Evolutionary conservation across 306 rosid species (phyloP).

Genomic region (Rosa chinensis): DNA sequence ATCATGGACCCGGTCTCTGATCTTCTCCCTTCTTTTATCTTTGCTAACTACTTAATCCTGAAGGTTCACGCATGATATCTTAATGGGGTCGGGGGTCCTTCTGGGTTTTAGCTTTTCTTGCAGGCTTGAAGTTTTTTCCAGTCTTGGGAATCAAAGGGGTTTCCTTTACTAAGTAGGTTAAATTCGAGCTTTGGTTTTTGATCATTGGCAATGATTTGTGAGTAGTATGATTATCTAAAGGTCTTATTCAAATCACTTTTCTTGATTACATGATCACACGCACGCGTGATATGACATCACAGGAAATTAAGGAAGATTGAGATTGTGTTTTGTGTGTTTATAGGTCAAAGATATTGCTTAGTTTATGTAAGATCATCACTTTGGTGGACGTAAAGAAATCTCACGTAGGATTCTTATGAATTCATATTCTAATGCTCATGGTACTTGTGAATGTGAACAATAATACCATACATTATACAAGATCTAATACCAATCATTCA

Average conservation of each 20-base stretch:
- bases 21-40: not conserved
- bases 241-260: slow-evolving; percentile 10
- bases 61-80: slow-evolving; percentile 39
- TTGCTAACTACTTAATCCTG: slow-evolving; percentile 11
- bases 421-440: not conserved
- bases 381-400: slow-evolving; percentile 3
- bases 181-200: not conserved
- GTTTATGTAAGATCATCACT: not conserved
- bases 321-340: not conserved
- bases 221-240: not conserved
- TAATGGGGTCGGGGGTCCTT: slow-evolving; percentile 32
- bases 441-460: not conserved
- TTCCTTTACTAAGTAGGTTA: not conserved
- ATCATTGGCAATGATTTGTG: slow-evolving; percentile 2
- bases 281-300: slow-evolving; percentile 18
- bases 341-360: not conserved
- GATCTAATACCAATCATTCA: not conserved
- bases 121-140: slow-evolving; percentile 1
- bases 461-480: not conserved
- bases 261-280: not conserved
- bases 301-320: not conserved
- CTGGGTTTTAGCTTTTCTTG: not conserved
- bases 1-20: slow-evolving; percentile 8
- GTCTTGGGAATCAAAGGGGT: not conserved
- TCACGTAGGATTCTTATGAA: not conserved